phyloP scores from a whole-genome alignment of 306 rosid species.

The Malus sylvestris region DNA sequence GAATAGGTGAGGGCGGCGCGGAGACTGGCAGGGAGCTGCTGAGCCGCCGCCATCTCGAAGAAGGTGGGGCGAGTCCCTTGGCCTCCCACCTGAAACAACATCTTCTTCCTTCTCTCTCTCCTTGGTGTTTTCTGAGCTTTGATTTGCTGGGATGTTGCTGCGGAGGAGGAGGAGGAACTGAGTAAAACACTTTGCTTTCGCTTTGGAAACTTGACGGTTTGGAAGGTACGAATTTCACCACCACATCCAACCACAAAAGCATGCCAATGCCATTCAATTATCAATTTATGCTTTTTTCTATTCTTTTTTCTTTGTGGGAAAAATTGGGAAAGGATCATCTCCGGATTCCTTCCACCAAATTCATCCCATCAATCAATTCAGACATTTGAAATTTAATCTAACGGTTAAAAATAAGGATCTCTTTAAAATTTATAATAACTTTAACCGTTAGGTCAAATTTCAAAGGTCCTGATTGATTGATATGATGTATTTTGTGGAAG shows the following conservation, averaged over 20 bases:
- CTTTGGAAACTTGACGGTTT: too few relatives aligned
- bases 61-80: constrained; percentile 97
- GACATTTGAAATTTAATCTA: too few relatives aligned
- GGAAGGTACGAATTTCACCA: neutral
- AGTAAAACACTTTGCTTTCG: too few relatives aligned
- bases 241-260: neutral
- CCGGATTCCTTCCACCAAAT: too few relatives aligned
- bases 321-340: too few relatives aligned
- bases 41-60: constrained; percentile 99
- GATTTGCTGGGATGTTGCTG: neutral
- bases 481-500: rapidly evolving
- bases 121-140: too few relatives aligned
- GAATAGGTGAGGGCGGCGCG: constrained; percentile 89
- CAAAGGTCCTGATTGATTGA: too few relatives aligned
- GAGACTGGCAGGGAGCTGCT: constrained; percentile 88
- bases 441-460: too few relatives aligned
- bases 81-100: constrained; percentile 97
- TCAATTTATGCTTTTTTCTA: neutral
- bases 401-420: rapidly evolving
- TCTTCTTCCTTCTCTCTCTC: constrained; percentile 10
- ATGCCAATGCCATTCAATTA: neutral
- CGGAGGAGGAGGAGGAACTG: neutral
- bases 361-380: too few relatives aligned
- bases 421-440: too few relatives aligned
- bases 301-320: too few relatives aligned